Evolutionary conservation across 2,329 filamentous ascomycete genomes (phyloP), one percentile per base, ranked within the genome.

Genomic region (Xylaria sp.): DNA sequence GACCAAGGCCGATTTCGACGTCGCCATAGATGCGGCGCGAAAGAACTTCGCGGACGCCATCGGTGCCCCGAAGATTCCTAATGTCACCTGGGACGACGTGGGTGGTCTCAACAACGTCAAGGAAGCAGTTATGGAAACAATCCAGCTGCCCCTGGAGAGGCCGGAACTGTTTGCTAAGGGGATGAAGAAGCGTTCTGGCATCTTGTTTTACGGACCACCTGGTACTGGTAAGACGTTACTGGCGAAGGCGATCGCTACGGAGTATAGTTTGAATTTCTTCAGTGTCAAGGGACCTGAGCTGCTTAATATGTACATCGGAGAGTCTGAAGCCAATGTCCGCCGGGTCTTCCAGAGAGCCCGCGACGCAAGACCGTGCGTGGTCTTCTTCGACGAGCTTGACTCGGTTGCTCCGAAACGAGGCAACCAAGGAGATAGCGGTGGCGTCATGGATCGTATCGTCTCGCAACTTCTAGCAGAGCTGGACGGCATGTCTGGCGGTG

Each of bases 11-110:
- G 94, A 99, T 71, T 93, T 97, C 61, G 92, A 96, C 50, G 76
- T 87, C n/a, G 94, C 94, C 0, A 93, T 99, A 2, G 93, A 97
- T 55, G 91, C 92, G 5, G 94, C 94, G 1, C 87, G 94, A 50
- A 97, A 97, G 80, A 97, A 97, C 73, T 99, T 99, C 70, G 93
- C 94, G 5, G 94, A 97, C 71, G 89, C 93, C 0, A 99, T 99
- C 60, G 94, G 94, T 20, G 94, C 94, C 4, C 94, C 94, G 2
- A 97, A 97, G 80, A 97, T 97, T 58, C 94, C 93, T 6, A 97
- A 96, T 59, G 94, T 99, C 6, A 88, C 88, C 19, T 99, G 93
- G 93, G 89, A 93, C 63, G 93, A 99, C 70, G 93, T 99, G 18
- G 93, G 93, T 71, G 93, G 94, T 45, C 80, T 97, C 26, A 87